Evolutionary conservation across 768 basidiomycete species (phyloP), one percentile per base, ranked within the genome.

Genomic region (Pisolithus microcarpus): DNA sequence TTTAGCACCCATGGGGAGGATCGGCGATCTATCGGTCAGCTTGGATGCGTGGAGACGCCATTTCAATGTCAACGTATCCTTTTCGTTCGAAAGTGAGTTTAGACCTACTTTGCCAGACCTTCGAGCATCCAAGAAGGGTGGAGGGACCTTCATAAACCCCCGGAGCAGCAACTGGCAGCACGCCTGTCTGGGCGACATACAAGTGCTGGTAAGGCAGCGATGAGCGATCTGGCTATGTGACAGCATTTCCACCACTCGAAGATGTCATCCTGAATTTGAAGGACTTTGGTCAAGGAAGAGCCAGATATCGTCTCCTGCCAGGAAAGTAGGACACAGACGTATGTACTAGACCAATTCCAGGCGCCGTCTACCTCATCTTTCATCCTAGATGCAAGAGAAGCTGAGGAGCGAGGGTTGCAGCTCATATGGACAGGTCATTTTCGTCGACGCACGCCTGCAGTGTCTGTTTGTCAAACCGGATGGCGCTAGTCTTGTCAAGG

Each of bases 51-150:
- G 88, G 89, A 84, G 79, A 61, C 59, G 64, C 21, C 77, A 83
- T 60, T 91, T 95, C 62, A 85, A 93, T 57, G 74, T 89, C 68
- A 95, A 94, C 67, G 85, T n/a, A 95, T 67, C 90, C 91, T 71
- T 26, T 6, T 89, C 91, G 1, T 74, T 90, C 18, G 70, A 95
- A 42, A 77, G 81, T 31, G 78, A 87, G 21, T 59, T 93, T 30
- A 77, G 84, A 57, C 74, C 76, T 10, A 70, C 82, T 13, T 70
- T 92, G 3, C 90, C 91, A 5, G 71, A 79, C 52, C 71, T 97
- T 53, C 82, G 85, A 37, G 70, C 74, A 58, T 81, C 81, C 48
- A 53, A 74, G 7, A 52, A 66, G 7, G 78, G 79, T 19, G 90
- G 87, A 1, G 75, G 76, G 49, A 74, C 95, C 24, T 84, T 95